Conservation (phyloP, 257 asterid species). For the Echites panduratus region DNA sequence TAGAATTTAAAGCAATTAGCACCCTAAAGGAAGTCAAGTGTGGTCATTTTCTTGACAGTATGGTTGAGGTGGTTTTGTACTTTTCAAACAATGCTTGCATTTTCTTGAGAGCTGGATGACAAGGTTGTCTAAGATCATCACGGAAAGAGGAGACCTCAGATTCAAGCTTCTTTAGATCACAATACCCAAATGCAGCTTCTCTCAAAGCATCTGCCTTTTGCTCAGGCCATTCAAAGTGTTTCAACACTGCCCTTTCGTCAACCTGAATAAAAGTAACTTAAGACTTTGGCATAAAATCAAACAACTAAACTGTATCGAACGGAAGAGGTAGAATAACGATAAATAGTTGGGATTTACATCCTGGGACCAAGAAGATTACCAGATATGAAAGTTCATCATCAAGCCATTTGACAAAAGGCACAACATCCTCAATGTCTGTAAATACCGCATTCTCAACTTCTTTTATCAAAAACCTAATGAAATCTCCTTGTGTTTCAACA, state of each 20-base stretch:
- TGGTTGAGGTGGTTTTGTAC: conserved; percentile 25
- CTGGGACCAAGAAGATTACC: conserved; percentile 30
- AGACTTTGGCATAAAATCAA: neutral
- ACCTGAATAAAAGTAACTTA: conserved; percentile 36
- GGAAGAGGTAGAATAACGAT: neutral
- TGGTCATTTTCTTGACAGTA: neutral
- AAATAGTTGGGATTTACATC: neutral
- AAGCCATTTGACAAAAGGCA: conserved; percentile 96
- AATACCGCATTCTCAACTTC: conserved; percentile 88
- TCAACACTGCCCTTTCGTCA: conserved; percentile 98
- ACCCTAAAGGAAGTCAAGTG: neutral
- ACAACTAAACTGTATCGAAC: no score
- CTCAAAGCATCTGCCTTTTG: conserved; percentile 89
- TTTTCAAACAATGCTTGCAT: conserved; percentile 89
- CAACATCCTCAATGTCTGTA: conserved; percentile 83
- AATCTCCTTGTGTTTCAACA: conserved; percentile 93
- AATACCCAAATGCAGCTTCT: conserved; percentile 97
- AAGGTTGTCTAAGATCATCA: conserved; percentile 76
- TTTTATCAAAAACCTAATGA: conserved; percentile 77
- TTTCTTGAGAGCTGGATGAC: conserved; percentile 75
- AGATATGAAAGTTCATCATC: conserved; percentile 91
- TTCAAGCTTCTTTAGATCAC: conserved; percentile 87
- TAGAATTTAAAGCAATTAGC: neutral
- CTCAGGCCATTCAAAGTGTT: conserved; percentile 98
- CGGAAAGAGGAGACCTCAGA: conserved; percentile 66